These are phyloP conservation scores for Beverwykella pulmonaria DNA, from an alignment of 495 filamentous ascomycete species.

Conservation along the genomic window DNA sequence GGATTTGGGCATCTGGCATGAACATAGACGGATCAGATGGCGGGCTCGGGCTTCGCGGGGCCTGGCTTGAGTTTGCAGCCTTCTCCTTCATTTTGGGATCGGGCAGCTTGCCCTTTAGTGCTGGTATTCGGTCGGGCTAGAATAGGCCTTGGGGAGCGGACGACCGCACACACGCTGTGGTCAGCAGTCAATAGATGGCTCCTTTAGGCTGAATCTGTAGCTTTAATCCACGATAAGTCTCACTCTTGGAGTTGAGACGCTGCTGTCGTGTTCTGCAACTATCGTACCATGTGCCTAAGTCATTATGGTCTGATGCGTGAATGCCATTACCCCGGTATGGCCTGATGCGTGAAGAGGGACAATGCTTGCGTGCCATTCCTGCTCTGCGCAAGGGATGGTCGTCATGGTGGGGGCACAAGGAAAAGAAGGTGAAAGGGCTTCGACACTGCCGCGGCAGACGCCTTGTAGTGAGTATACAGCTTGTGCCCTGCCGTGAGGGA, in stretches of 20 bases:
- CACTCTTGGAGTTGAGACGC: not conserved
- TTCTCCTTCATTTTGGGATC: conserved; percentile 16
- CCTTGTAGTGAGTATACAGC: not conserved
- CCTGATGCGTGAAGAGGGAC: not conserved
- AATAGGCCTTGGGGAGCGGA: not conserved
- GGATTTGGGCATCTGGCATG: conserved; percentile 2
- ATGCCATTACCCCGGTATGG: not conserved
- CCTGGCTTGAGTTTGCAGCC: conserved; percentile 8
- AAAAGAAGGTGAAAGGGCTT: not conserved
- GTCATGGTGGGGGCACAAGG: conserved; percentile 1
- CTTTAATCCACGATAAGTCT: conserved; percentile 29
- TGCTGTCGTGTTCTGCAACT: not conserved
- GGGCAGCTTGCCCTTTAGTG: not conserved
- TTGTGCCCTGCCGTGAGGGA: not conserved
- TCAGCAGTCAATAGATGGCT: conserved; percentile 19
- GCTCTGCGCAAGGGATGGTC: not conserved
- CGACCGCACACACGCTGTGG: not conserved
- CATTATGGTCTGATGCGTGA: conserved; percentile 7
- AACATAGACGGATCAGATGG: conserved; percentile 28
- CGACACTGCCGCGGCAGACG: no score
- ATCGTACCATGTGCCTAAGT: conserved; percentile 15
- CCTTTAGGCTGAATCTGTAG: conserved; percentile 36
- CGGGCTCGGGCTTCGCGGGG: conserved; percentile 12
- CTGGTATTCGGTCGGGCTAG: not conserved
- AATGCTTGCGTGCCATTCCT: not conserved